Evolutionary conservation across 495 filamentous ascomycete genomes (phyloP).

Genomic region (Zalerion maritima): DNA sequence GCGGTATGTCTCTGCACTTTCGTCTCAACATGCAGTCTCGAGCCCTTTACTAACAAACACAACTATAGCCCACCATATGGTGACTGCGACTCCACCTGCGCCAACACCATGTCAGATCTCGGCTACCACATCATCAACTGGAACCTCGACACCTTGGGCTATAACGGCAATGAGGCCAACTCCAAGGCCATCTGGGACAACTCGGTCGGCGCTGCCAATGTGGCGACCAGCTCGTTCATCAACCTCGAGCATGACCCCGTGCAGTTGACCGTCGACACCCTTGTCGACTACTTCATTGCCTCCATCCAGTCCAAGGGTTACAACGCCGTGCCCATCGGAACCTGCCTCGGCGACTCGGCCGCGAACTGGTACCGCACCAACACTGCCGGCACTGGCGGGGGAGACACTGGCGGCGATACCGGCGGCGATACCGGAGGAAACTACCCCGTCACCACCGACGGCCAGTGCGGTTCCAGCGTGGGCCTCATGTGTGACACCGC

Average conservation of each 20-base stretch:
- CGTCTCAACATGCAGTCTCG: too few species aligned
- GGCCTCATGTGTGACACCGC: constrained; percentile 40
- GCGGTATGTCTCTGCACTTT: too few species aligned
- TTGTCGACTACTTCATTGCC: constrained; percentile 48
- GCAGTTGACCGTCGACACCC: constrained; percentile 47
- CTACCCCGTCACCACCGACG: constrained; percentile 35
- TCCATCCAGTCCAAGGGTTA: constrained; percentile 35
- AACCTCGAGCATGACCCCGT: constrained; percentile 49
- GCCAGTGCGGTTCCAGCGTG: constrained; percentile 33
- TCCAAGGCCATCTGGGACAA: constrained; percentile 35
- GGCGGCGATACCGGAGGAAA: too few species aligned
- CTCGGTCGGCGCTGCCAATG: constrained; percentile 11
- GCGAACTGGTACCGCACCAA: constrained; percentile 33
- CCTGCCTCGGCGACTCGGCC: constrained; percentile 21
- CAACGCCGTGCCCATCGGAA: constrained; percentile 23
- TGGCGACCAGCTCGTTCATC: constrained; percentile 16
- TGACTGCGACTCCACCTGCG: constrained; percentile 33
- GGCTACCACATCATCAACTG: constrained; percentile 55
- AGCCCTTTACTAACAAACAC: too few species aligned
- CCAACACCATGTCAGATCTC: constrained; percentile 32
- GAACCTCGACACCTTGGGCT: constrained; percentile 56
- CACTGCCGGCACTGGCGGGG: constrained; percentile 18
- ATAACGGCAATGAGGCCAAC: constrained; percentile 34
- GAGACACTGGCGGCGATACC: too few species aligned
- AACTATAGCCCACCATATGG: constrained; percentile 47